These are phyloP conservation scores for Arxiozyma telluris DNA, from an alignment of 1,139 yeast species.

Conservation along the genomic window DNA sequence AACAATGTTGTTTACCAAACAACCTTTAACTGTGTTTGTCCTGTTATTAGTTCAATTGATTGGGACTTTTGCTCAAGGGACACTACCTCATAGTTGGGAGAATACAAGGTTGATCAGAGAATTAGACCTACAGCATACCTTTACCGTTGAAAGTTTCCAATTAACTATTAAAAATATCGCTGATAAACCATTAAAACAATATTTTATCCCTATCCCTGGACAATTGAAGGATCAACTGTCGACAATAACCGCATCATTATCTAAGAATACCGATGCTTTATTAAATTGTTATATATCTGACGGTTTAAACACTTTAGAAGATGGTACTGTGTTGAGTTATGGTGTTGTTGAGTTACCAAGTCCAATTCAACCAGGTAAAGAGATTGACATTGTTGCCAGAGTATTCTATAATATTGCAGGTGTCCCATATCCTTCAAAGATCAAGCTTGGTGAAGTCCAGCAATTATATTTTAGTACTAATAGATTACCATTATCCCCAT, in stretches of 20 bases:
- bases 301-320: slow-evolving; percentile 27
- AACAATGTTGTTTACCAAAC: not conserved
- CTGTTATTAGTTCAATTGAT: slow-evolving; percentile 2
- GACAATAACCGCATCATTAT: slow-evolving; percentile 36
- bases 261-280: slow-evolving; percentile 28
- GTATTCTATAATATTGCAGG: slow-evolving; percentile 44
- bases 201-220: slow-evolving; percentile 45
- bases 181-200: slow-evolving; percentile 43
- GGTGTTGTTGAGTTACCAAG: slow-evolving; percentile 48
- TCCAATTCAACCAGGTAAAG: slow-evolving; percentile 59
- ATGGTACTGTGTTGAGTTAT: slow-evolving; percentile 31
- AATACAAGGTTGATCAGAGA: slow-evolving; percentile 33
- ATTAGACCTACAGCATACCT: slow-evolving; percentile 60
- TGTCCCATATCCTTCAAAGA: slow-evolving; percentile 55
- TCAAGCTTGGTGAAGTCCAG: slow-evolving; percentile 57
- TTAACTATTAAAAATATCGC: slow-evolving; percentile 55
- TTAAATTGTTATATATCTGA: slow-evolving; percentile 28
- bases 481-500: slow-evolving; percentile 55
- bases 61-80: slow-evolving; percentile 1
- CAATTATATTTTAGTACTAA: slow-evolving; percentile 45
- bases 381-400: slow-evolving; percentile 43
- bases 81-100: slow-evolving; percentile 30
- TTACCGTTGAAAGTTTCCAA: slow-evolving; percentile 52
- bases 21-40: not conserved
- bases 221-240: slow-evolving; percentile 42